Evolutionary conservation across 2,329 filamentous ascomycete species (phyloP), one percentile per base, ranked within the genome.

Genomic region (Rhynchosporium secalis): DNA sequence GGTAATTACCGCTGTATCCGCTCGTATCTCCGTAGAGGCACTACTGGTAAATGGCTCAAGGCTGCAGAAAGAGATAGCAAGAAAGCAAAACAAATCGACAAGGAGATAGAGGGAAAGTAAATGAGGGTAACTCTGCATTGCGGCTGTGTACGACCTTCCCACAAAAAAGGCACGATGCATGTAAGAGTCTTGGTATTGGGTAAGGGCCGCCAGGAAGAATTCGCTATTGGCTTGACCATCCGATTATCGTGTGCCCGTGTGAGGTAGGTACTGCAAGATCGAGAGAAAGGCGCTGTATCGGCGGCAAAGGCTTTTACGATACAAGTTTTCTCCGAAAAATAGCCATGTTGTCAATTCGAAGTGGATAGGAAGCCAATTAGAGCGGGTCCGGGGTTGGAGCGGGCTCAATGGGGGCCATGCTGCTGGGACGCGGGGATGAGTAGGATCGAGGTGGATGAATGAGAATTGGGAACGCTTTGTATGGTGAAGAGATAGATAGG

Each of bases 381-480:
- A 54, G 49, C 33, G 33, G 49, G 49, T 54, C 33, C 10, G 49
- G 49, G 49, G 49, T 33, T 54, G 31, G 33, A 20, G 20, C 20
- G 20, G 20, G 20, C 20, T 20, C 20, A 20, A 20, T 20, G 49
- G 49, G n/a, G 49, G n/a, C 33, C 31, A 54, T 38, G 29, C 41
- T 38, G 52, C 31, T 36, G 52, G 57, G 47, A 29, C 29, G 46
- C 31, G 29, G 52, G 57, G 54, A 31, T 46, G 54, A 66, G 58
- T 62, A 64, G 54, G 62, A 56, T 62, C 64, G 64, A 66, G 58
- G 56, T 61, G 60, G 56, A 47, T 60, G 48, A 58, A 46, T 59
- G 40, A 13, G 9, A 36, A 36, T 36, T 36, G 33, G 33, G 6
- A 36, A 10, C 33, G 9, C 33, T 36, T 36, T 20, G 20, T 20